phyloP scores from a whole-genome alignment of 225 moss, liverwort and hornwort genomes.

The Takakia lepidozioides region DNA sequence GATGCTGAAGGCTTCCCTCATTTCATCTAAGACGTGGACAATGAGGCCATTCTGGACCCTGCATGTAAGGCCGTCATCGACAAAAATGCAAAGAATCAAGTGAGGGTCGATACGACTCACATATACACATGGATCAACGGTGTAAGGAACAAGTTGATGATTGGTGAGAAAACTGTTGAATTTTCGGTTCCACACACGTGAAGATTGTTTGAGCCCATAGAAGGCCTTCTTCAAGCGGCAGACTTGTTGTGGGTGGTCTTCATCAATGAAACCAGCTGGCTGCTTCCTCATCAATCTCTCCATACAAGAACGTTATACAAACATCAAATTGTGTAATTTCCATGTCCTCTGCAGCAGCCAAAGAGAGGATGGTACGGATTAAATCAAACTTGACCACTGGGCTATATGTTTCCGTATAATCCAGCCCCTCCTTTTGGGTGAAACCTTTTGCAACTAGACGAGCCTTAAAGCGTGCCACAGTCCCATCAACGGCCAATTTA shows the following conservation, averaged over 20 bases:
- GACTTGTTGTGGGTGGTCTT: background rate
- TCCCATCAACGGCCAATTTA: background rate
- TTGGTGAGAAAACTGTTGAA: background rate
- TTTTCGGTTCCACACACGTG: background rate
- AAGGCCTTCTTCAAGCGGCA: background rate
- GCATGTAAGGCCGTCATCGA: background rate
- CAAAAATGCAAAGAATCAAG: background rate
- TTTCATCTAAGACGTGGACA: background rate
- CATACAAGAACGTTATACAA: conserved; percentile 5
- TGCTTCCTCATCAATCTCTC: background rate
- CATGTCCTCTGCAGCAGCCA: conserved; percentile 4
- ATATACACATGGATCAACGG: background rate
- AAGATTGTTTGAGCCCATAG: background rate
- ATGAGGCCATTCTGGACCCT: background rate
- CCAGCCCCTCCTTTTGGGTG: background rate
- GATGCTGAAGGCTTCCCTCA: background rate
- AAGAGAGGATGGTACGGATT: background rate
- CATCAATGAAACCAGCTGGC: background rate
- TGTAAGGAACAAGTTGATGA: background rate
- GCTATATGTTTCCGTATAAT: conserved; percentile 1
- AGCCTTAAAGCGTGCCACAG: conserved; percentile 3
- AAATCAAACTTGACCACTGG: conserved; percentile 4
- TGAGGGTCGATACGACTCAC: background rate
- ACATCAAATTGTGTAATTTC: conserved; percentile 8
- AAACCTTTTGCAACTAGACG: conserved; percentile 13